Percentiles rank a stretch among this genome's conserved stretches.
Evolutionary conservation across 208 protist species (phyloP).

Genomic region (Novymonas esmeraldas): DNA sequence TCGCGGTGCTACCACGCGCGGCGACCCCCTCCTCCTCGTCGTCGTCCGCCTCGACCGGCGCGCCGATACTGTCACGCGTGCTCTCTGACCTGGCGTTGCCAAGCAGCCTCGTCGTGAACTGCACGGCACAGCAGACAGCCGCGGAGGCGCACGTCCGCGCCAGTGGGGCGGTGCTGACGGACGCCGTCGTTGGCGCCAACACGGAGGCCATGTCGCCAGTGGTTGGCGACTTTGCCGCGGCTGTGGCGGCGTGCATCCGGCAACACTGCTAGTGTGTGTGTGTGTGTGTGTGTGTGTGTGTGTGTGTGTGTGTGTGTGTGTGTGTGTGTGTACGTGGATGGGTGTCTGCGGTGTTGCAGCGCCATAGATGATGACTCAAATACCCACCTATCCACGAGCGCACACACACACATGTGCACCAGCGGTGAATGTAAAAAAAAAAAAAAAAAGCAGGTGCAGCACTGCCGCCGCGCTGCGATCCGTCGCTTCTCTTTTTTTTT

Average conservation of each 20-base stretch:
- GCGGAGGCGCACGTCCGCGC: conserved; percentile 32
- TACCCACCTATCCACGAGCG: too few species aligned
- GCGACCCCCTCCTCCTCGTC: neutral
- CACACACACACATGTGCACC: too few species aligned
- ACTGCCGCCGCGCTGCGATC: too few species aligned
- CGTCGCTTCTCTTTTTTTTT: neutral
- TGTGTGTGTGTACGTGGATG: neutral
- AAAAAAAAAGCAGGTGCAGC: too few species aligned
- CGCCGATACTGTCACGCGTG: conserved; percentile 3
- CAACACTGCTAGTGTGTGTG: neutral
- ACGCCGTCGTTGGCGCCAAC: conserved; percentile 21
- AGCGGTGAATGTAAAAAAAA: too few species aligned
- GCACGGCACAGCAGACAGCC: conserved; percentile 33
- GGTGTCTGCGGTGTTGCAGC: neutral
- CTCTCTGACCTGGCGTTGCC: conserved; percentile 30
- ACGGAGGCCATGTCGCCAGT: neutral
- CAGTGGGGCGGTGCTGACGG: conserved; percentile 16
- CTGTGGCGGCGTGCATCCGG: conserved; percentile 11
- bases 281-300: neutral
- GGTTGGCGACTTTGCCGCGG: neutral
- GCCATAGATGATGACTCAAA: neutral
- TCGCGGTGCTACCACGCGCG: conserved; percentile 15
- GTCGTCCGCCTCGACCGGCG: neutral
- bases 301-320: neutral
- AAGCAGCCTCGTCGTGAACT: conserved; percentile 30